Conservation (phyloP, 2,329 filamentous ascomycete species). For the Didymella keratinophila region DNA sequence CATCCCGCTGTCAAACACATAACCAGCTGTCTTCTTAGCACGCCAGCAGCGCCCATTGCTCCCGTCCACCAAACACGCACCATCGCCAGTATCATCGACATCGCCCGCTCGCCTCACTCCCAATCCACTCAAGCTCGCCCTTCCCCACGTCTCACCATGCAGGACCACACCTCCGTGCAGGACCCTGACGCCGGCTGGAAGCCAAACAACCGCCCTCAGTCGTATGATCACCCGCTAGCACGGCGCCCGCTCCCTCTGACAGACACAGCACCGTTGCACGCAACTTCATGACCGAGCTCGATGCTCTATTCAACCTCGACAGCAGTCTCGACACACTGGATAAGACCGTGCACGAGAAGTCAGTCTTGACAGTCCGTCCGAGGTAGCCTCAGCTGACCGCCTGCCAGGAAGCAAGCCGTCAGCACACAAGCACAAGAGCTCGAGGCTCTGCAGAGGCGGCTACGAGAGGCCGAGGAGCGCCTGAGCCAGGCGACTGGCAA, state of each 20-base stretch:
- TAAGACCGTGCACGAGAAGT: slow-evolving; percentile 83
- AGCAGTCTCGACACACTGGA: slow-evolving; percentile 77
- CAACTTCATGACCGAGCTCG: slow-evolving; percentile 84
- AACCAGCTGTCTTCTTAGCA: slow-evolving; percentile 20
- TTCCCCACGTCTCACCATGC: slow-evolving; percentile 36
- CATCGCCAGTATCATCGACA: background rate
- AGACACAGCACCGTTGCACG: slow-evolving; percentile 78
- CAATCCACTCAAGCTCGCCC: slow-evolving; percentile 18
- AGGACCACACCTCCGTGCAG: slow-evolving; percentile 22
- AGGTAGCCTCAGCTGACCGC: slow-evolving; percentile 17
- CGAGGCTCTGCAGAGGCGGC: slow-evolving; percentile 81
- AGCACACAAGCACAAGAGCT: slow-evolving; percentile 78
- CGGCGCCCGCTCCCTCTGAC: slow-evolving; percentile 36
- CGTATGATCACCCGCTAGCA: slow-evolving; percentile 64
- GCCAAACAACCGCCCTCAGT: slow-evolving; percentile 81
- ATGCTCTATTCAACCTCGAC: slow-evolving; percentile 89
- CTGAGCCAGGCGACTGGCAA: slow-evolving; percentile 57
- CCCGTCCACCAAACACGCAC: background rate
- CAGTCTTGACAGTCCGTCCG: slow-evolving; percentile 45
- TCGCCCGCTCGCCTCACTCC: slow-evolving; percentile 14
- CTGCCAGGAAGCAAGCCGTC: slow-evolving; percentile 77
- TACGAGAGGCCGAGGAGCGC: slow-evolving; percentile 84
- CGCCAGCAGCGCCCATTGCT: slow-evolving; percentile 8
- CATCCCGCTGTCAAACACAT: slow-evolving; percentile 34
- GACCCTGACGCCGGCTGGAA: slow-evolving; percentile 78